Percentiles rank a stretch among this genome's conserved stretches.
Evolutionary conservation across 1,284 basidiomycete genomes (phyloP).

Genomic region (Leccinum pachyderme): DNA sequence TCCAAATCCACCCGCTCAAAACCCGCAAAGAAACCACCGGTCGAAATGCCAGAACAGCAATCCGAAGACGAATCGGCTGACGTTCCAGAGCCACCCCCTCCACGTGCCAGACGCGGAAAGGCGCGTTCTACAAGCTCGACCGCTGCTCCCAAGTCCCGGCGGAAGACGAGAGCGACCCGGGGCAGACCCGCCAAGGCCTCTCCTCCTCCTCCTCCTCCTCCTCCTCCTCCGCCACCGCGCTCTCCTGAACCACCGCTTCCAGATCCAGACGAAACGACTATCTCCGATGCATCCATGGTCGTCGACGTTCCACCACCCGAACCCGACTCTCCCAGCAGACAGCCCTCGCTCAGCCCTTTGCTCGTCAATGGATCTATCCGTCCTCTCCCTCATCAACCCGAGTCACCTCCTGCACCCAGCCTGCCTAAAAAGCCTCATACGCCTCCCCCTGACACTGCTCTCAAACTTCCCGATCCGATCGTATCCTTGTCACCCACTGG

Average conservation of each 20-base stretch:
- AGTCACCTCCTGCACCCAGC: neutral
- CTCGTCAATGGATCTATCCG: neutral
- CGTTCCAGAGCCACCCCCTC: conserved; percentile 4
- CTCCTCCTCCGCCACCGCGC: conserved; percentile 6
- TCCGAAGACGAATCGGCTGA: conserved; percentile 17
- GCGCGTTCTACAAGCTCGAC: conserved; percentile 15
- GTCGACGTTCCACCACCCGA: neutral
- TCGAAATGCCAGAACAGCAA: conserved; percentile 6
- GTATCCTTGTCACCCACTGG: conserved; percentile 15
- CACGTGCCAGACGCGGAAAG: conserved; percentile 21
- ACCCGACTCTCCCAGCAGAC: neutral
- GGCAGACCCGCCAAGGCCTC: conserved; percentile 23
- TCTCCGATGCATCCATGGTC: conserved; percentile 1
- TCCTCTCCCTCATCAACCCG: conserved; percentile 1
- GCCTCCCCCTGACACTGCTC: neutral
- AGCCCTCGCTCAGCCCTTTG: neutral
- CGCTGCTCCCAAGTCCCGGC: conserved; percentile 20
- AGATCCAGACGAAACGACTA: neutral
- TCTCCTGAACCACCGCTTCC: conserved; percentile 18
- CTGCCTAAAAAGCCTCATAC: neutral
- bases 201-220: conserved; percentile 10
- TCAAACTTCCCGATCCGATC: conserved; percentile 8
- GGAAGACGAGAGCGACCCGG: conserved; percentile 23
- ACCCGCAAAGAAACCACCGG: conserved; percentile 2
- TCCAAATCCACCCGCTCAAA: conserved; percentile 13